A percentile compares a stretch with the other conserved stretches of the same genome.
Conservation (phyloP, 345 rosid genomes). For the Cardamine resedifolia region DNA sequence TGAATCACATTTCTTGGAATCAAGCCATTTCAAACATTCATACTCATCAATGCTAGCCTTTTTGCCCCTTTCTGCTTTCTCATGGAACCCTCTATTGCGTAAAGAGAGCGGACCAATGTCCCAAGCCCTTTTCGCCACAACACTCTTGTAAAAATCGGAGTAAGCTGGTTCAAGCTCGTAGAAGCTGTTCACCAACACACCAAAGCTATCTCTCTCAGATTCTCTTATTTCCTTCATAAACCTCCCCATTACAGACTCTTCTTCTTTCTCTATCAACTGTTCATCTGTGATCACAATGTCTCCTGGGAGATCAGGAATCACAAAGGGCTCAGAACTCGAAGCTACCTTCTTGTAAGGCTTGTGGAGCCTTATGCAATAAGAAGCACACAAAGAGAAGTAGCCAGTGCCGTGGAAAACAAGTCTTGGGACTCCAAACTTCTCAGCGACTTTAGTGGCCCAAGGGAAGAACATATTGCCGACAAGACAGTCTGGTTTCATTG, state of each 20-base stretch:
- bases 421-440: slow-evolving; percentile 52
- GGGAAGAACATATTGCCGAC: slow-evolving; percentile 62
- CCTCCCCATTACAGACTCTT: slow-evolving; percentile 20
- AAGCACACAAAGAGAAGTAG: slow-evolving; percentile 43
- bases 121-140: slow-evolving; percentile 55
- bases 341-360: slow-evolving; percentile 43
- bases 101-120: slow-evolving; percentile 57
- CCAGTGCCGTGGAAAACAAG: slow-evolving; percentile 54
- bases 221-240: slow-evolving; percentile 29
- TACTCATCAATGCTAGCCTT: slow-evolving; percentile 37
- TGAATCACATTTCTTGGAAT: slow-evolving; percentile 48
- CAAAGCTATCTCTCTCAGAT: slow-evolving; percentile 53
- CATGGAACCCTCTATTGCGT: slow-evolving; percentile 38
- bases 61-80: slow-evolving; percentile 47
- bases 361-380: slow-evolving; percentile 35
- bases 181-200: slow-evolving; percentile 68
- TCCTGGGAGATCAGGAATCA: slow-evolving; percentile 53
- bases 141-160: slow-evolving; percentile 43
- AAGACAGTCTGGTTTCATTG: slow-evolving; percentile 48
- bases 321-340: slow-evolving; percentile 48
- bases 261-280: slow-evolving; percentile 23
- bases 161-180: slow-evolving; percentile 67
- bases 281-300: slow-evolving; percentile 43
- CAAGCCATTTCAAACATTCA: slow-evolving; percentile 54
- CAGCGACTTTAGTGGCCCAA: slow-evolving; percentile 55